A percentile compares a stretch with the other conserved stretches of the same genome.
phyloP scores from a whole-genome alignment of 768 basidiomycete genomes.

The Bullera alba region DNA sequence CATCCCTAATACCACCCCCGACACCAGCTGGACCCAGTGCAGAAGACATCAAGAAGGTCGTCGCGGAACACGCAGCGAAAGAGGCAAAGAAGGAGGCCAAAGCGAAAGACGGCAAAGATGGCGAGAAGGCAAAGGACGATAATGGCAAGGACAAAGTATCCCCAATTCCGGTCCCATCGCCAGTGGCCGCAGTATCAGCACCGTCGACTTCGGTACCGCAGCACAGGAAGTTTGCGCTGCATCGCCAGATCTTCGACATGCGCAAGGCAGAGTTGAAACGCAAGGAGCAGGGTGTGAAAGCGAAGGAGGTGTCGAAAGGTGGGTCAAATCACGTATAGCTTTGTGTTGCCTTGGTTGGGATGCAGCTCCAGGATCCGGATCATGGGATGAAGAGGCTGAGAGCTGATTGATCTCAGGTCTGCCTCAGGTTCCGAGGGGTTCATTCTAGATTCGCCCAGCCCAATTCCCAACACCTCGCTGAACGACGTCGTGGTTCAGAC shows the following conservation, averaged over 20 bases:
- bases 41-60: conserved; percentile 47
- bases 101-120: conserved; percentile 28
- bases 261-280: conserved; percentile 67
- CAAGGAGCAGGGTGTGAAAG: conserved; percentile 55
- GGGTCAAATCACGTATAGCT: neutral
- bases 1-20: conserved; percentile 16
- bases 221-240: conserved; percentile 72
- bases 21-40: conserved; percentile 47
- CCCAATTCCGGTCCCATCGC: conserved; percentile 45
- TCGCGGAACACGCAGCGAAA: conserved; percentile 64
- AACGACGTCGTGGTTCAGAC: too few relatives aligned
- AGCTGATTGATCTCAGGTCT: conserved; percentile 4
- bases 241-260: conserved; percentile 75
- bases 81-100: conserved; percentile 64
- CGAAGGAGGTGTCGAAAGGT: conserved; percentile 47
- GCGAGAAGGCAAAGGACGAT: conserved; percentile 21
- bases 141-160: conserved; percentile 21
- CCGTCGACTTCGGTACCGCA: conserved; percentile 15
- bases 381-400: neutral
- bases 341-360: neutral
- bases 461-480: too few relatives aligned
- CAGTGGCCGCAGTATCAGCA: conserved; percentile 17
- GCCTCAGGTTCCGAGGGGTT: conserved; percentile 6
- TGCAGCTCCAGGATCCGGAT: neutral
- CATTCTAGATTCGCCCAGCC: too few relatives aligned